phyloP scores from a whole-genome alignment of 176 grass and related monocot species.

The Panicum miliaceum region DNA sequence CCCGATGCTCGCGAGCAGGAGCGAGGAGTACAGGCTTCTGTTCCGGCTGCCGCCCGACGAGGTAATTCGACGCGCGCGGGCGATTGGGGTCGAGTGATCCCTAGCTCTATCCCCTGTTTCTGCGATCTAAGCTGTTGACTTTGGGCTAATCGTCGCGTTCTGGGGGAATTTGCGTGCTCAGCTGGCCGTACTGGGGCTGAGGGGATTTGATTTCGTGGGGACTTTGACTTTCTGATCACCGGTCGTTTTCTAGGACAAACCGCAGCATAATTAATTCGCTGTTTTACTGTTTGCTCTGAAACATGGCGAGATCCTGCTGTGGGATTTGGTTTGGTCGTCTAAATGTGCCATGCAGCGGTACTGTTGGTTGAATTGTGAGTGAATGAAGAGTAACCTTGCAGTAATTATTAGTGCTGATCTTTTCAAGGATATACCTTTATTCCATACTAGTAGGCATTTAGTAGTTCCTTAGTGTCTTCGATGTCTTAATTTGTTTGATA shows the following conservation, averaged over 20 bases:
- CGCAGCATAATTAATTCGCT: not conserved
- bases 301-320: not conserved
- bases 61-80: constrained; percentile 48
- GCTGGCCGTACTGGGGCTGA: not conserved
- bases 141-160: not conserved
- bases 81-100: constrained; percentile 5
- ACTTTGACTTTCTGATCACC: constrained; percentile 17
- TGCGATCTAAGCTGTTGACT: constrained; percentile 34
- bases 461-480: constrained; percentile 8
- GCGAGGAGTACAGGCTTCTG: constrained; percentile 94
- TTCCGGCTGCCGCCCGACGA: constrained; percentile 82
- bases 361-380: constrained; percentile 11
- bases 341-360: not conserved
- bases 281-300: not conserved
- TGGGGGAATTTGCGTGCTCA: not conserved
- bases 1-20: constrained; percentile 60
- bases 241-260: constrained; percentile 37
- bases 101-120: not conserved
- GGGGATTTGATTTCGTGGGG: constrained; percentile 28
- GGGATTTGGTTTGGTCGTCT: constrained; percentile 9
- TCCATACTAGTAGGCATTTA: not conserved
- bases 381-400: not conserved
- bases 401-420: not conserved
- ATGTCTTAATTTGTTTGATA: not conserved
- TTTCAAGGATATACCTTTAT: constrained; percentile 1